Evolutionary conservation across 164 flowering plant genomes (phyloP).

Genomic region (Cinnamomum micranthum): DNA sequence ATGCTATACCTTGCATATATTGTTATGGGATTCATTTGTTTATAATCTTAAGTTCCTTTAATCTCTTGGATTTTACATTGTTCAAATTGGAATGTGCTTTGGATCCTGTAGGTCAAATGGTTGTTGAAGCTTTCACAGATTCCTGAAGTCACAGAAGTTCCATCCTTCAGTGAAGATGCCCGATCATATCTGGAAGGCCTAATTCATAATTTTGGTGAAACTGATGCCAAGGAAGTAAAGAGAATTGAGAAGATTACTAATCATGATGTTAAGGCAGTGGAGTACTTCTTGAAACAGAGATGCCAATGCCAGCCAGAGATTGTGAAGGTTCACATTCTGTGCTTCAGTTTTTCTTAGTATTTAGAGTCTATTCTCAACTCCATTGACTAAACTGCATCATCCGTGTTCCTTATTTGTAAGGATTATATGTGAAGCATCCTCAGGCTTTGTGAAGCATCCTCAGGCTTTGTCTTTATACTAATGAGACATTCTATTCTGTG

Average conservation of each 20-base stretch:
- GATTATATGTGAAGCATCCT: not conserved
- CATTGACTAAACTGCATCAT: not conserved
- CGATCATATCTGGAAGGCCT: constrained; percentile 47
- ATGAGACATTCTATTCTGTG: not conserved
- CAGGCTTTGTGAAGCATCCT: not conserved
- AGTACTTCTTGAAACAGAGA: constrained; percentile 79
- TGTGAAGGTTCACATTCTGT: constrained; percentile 44
- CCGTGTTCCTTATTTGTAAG: not conserved
- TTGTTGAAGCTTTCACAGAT: constrained; percentile 82
- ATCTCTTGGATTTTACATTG: not conserved
- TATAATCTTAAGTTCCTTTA: not conserved
- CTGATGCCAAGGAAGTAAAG: constrained; percentile 80
- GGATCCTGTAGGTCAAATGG: constrained; percentile 72
- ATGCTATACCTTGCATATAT: not conserved
- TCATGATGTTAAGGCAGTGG: constrained; percentile 99
- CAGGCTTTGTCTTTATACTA: not conserved
- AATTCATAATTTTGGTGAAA: constrained; percentile 47
- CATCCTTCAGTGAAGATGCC: constrained; percentile 69
- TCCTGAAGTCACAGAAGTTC: constrained; percentile 78
- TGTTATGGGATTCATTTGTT: not conserved
- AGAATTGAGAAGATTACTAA: constrained; percentile 84
- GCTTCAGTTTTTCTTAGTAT: not conserved
- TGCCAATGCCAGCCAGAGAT: constrained; percentile 82
- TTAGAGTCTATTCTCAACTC: not conserved
- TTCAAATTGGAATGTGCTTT: not conserved